phyloP scores from a whole-genome alignment of 371 early-diverging fungal genomes.

The Mortierella sp. region DNA sequence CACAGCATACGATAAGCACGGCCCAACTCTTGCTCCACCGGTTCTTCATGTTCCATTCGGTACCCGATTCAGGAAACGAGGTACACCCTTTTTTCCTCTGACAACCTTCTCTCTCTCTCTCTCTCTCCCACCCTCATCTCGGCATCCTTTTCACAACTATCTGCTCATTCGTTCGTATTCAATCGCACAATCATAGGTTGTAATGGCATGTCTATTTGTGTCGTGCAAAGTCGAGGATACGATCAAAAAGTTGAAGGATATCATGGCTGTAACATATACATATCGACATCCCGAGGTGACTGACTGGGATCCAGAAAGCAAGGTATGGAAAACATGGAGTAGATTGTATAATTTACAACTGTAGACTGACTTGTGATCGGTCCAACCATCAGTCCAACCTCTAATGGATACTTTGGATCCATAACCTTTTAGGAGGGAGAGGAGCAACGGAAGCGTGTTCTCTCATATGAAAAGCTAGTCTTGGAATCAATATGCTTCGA shows the following conservation, averaged over 20 bases:
- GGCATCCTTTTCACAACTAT: too few species aligned
- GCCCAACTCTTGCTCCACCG: constrained; percentile 79
- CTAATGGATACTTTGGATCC: not conserved
- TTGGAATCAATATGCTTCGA: constrained; percentile 73
- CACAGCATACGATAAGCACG: constrained; percentile 77
- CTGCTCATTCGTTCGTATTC: not conserved
- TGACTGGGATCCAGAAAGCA: constrained; percentile 67
- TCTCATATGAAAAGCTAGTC: constrained; percentile 67
- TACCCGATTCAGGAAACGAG: constrained; percentile 47
- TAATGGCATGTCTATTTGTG: constrained; percentile 77
- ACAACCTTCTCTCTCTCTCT: too few species aligned
- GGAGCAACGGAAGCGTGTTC: constrained; percentile 64
- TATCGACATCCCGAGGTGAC: constrained; percentile 64
- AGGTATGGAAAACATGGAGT: too few species aligned
- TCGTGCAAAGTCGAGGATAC: constrained; percentile 85
- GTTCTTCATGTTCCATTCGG: constrained; percentile 71
- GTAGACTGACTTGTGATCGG: not conserved
- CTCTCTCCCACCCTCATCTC: too few species aligned
- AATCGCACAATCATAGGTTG: constrained; percentile 53
- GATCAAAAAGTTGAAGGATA: constrained; percentile 78
- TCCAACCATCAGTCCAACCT: not conserved
- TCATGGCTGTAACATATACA: constrained; percentile 70
- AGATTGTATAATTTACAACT: not conserved
- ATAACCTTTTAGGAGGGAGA: constrained; percentile 52
- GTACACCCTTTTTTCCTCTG: too few species aligned